Evolutionary conservation across 2,329 filamentous ascomycete species (phyloP).

Genomic region (Neodidymelliopsis sp.): DNA sequence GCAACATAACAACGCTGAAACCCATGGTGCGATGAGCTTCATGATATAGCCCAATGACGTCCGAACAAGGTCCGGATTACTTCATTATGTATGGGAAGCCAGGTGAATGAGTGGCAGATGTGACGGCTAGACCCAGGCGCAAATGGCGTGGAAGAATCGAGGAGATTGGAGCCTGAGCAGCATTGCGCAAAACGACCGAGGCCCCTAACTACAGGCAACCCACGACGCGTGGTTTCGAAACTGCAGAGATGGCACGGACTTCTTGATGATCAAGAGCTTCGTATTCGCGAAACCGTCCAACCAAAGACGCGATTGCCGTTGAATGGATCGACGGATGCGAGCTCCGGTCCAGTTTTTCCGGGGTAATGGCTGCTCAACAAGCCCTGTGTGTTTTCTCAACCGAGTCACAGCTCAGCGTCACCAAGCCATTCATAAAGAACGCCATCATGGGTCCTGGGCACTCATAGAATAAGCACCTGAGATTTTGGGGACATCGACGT

Average conservation of each 20-base stretch:
- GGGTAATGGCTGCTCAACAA: constrained; percentile 1
- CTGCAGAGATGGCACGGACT: constrained; percentile 1
- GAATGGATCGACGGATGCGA: constrained; percentile 9
- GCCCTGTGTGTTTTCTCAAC: not conserved
- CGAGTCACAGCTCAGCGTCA: constrained; percentile 2
- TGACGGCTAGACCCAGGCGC: not conserved
- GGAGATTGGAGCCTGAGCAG: constrained; percentile 4
- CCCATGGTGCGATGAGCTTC: constrained; percentile 13
- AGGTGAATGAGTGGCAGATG: constrained; percentile 9
- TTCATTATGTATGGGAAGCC: constrained; percentile 10
- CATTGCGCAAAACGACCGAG: constrained; percentile 4
- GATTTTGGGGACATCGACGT: no score
- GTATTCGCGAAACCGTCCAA: constrained; percentile 9
- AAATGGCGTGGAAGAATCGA: constrained; percentile 6
- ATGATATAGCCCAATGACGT: constrained; percentile 10
- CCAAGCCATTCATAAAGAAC: constrained; percentile 1
- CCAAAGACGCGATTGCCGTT: not conserved
- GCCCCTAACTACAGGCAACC: constrained; percentile 3
- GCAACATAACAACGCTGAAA: constrained; percentile 8
- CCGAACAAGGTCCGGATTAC: constrained; percentile 1
- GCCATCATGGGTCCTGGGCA: no score
- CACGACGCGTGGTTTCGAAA: constrained; percentile 16
- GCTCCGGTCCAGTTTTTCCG: not conserved
- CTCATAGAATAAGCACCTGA: no score
- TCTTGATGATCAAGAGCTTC: not conserved